Evolutionary conservation across 2,329 filamentous ascomycete species (phyloP), one percentile per base, ranked within the genome.

Genomic region (Aspergillus brasiliensis): DNA sequence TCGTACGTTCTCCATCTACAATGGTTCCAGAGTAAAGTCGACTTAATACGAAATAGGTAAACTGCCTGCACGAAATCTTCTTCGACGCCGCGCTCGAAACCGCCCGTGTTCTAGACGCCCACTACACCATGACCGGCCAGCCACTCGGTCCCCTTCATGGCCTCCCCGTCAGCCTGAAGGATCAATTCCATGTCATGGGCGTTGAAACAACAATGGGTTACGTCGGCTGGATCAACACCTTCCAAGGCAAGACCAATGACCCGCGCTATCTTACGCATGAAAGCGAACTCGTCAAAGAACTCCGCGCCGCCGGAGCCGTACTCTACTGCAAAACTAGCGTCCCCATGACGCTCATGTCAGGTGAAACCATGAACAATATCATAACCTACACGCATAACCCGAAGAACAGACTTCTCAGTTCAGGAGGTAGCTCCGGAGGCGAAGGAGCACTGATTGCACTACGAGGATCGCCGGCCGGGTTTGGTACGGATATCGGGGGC

Each of bases 191-290:
- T 51, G 71, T 81, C 5, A 74, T 80, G 69, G 81, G 80, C 1
- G 75, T 83, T 3, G 82, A 85, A 60, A 84, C 63, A 71, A 86
- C 75, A 69, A 88, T 88, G 79, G 86, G 86, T 11, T 89, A 88
- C 67, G 78, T 88, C 23, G 85, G 86, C n/a, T 87, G 86, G 81
- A 83, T 88, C n/a, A 83, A 82, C 6, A 84, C 83, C 0, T 84
- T 87, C 63, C 74, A 88, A 71, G 86, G 83, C 53, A 74, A 80
- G 44, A 80, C 81, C 60, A 79, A 83, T 76, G 60, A 81, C 77
- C 31, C 83, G 77, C 67, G 84, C 77, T 75, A 75, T 73, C 70
- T 71, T 3, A 67, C 79, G 44, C 82, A 81, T 64, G 80, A 89
- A 73, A 86, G 83, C 51, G 81, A 87, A 63, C 81, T 88, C 68